Base-by-base conservation (phyloP, 495 filamentous ascomycete species). In the Hypoxylon perforatum region DNA sequence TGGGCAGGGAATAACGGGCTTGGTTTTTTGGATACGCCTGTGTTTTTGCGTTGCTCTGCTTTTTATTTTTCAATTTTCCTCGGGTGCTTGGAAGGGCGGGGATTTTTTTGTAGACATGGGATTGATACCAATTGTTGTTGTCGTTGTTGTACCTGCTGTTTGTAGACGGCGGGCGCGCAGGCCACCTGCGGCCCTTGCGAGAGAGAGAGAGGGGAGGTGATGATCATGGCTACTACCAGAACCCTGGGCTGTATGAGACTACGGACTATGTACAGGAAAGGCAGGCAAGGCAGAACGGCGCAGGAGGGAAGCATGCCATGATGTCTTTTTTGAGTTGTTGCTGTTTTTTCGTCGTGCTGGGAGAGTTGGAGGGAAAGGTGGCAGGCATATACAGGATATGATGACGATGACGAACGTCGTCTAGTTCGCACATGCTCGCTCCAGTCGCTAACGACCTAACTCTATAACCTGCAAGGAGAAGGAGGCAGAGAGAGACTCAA, bases 111-210 rank as follows among this genome's bases (percentile, higher is more conserved):
- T 69, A 69, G 61, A 69, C 57, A 61, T 21, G 45, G 66, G 51
- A 64, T 69, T 69, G 66, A 69, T 69, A 69, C 66, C 66, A 69
- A 57, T 69, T 56, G 49, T 52, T 18, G 46, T 33, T 39, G 49
- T 9, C 30, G 45, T 12, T 28, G 39, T n/a, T n/a, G n/a, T n/a
- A n/a, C n/a, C n/a, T n/a, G n/a, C n/a, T 65, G 44, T 56, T 69
- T 69, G 56, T 69, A 64, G 60, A 69, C 48, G 11, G 11, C 3
- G 39, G 42, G 54, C 46, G 36, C 55, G 56, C 62, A 61, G 59
- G 50, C 25, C 55, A 61, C 23, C 36, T 60, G 51, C 45, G 60
- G 44, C 23, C 44, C 23, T 10, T 33, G 30, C 28, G 39, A 11
- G 30, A 55, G 42, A 23, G 17, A 6, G 50, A 33, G 8, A 28